Percentiles rank a stretch among this genome's conserved stretches.
Evolutionary conservation across 106 monocot genomes (phyloP).

Genomic region (Cymbidium sinense): DNA sequence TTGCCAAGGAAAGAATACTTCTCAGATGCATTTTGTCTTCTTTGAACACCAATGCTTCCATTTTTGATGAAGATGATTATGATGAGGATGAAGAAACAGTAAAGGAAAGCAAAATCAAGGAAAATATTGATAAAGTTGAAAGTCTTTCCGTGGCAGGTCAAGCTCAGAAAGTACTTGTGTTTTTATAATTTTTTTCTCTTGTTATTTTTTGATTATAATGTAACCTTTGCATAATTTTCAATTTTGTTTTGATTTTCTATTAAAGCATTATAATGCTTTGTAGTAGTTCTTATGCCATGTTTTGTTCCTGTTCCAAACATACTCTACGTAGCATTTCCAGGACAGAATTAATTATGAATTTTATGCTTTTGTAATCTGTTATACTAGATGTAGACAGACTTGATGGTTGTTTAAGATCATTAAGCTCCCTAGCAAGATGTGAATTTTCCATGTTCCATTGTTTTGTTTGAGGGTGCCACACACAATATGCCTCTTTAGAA

Average conservation of each 20-base stretch:
- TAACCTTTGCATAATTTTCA: background rate
- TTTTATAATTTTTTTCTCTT: background rate
- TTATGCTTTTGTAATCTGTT: background rate
- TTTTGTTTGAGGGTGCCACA: background rate
- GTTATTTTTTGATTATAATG: background rate
- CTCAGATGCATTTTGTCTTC: slow-evolving; percentile 39
- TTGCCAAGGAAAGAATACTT: slow-evolving; percentile 64
- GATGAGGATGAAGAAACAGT: slow-evolving; percentile 78
- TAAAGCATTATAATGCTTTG: background rate
- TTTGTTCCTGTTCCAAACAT: background rate
- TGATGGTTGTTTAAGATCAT: background rate
- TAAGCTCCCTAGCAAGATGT: background rate
- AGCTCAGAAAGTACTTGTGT: background rate
- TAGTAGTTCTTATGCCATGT: background rate
- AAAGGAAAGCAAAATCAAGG: slow-evolving; percentile 27
- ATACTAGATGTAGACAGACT: background rate
- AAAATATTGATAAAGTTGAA: slow-evolving; percentile 19
- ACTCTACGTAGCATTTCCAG: background rate
- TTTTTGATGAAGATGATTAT: slow-evolving; percentile 97
- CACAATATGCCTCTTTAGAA: background rate
- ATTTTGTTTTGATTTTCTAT: background rate
- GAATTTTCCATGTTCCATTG: background rate
- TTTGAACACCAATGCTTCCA: slow-evolving; percentile 45
- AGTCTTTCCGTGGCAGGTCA: slow-evolving; percentile 24
- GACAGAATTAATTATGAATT: background rate